phyloP scores from a whole-genome alignment of 1,139 yeast species.

The Zygosaccharomyces pseudobailii region DNA sequence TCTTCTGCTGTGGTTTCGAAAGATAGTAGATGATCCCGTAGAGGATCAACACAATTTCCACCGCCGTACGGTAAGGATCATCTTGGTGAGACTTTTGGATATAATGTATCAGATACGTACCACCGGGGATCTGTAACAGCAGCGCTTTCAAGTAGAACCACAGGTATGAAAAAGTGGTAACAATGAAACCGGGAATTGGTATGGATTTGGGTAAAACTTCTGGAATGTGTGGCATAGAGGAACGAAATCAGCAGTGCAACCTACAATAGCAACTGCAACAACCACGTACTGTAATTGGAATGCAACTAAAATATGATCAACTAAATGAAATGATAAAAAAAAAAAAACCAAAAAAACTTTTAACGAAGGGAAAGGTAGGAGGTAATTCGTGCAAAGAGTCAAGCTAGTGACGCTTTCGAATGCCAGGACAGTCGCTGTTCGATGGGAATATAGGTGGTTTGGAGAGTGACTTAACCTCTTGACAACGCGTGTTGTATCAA shows the following conservation, averaged over 20 bases:
- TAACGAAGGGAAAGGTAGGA: background rate
- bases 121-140: slow-evolving; percentile 61
- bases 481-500: background rate
- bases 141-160: slow-evolving; percentile 22
- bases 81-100: slow-evolving; percentile 85
- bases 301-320: background rate
- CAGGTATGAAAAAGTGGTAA: slow-evolving; percentile 22
- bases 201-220: slow-evolving; percentile 27
- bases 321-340: background rate
- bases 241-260: background rate
- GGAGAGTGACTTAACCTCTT: background rate
- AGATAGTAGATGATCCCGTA: slow-evolving; percentile 84
- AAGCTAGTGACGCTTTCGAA: background rate
- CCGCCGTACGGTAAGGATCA: slow-evolving; percentile 85
- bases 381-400: background rate
- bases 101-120: slow-evolving; percentile 67
- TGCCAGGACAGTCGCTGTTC: background rate
- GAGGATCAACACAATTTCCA: slow-evolving; percentile 73
- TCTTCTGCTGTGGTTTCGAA: slow-evolving; percentile 63
- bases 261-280: background rate
- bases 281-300: background rate
- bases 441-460: background rate
- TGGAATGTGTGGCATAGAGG: slow-evolving; percentile 16
- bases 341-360: background rate
- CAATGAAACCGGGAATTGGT: slow-evolving; percentile 26